Evolutionary conservation across 176 grass and related monocot genomes (phyloP), one percentile per base, ranked within the genome.

Genomic region (Pharus latifolius): DNA sequence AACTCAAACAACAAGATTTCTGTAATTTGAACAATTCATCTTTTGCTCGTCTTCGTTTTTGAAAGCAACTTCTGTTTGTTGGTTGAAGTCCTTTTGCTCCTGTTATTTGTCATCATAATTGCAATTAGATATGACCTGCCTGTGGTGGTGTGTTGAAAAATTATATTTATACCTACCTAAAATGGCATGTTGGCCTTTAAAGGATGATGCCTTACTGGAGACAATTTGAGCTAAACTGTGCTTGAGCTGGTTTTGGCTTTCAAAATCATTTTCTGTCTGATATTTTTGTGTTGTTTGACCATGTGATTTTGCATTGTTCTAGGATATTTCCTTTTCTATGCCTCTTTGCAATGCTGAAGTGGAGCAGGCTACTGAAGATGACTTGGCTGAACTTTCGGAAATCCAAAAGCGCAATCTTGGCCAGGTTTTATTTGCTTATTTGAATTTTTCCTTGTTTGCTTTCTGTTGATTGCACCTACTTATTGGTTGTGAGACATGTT

Each of bases 381-480:
- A 97, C 55, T 75, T 98, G 67, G 85, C 82, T 40, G 89, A 93
- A 66, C 81, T 93, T 47, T 90, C 81, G 73, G 90, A 98, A 84
- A 90, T 93, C 27, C 77, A 85, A 85, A 93, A 72, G 82, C 84
- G 30, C 67, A 88, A 93, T 60, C 59, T 98, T 17, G 89, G 94
- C 47, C 83, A 98, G 89, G 94, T 98, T 82, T 78, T 14, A 38
- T 73, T 55, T 52, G 2, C 28, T 53, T 31, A 13, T 28, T 46
- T 14, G 29, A 17, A 14, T 45, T 67, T 72, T 58, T 16, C 27
- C 9, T 59, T 43, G 13, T 12, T 55, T 78, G 43, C 24, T 28
- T 16, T 75, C 30, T 2, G 43, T 2, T 22, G 30, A 28, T 54
- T 55, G 31, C 31, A 70, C 14, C 10, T 41, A 75, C 10, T 37